Conservation (phyloP, 1,139 yeast genomes). For the Geotrichum fermentans region DNA sequence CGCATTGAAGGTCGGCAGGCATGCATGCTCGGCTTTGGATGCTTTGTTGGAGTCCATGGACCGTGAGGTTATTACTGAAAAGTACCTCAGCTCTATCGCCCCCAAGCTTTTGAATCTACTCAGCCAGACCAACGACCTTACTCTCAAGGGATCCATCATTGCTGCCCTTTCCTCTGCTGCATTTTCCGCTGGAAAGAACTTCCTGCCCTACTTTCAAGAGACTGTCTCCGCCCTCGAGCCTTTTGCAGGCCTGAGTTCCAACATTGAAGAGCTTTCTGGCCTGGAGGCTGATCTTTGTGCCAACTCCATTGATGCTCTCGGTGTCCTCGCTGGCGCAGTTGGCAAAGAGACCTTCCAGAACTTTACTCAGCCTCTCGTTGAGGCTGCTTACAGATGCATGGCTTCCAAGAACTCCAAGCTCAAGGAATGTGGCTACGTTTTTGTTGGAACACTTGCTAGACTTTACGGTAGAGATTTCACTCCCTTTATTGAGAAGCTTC, state of each 20-base stretch:
- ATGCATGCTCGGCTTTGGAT: conserved; percentile 88
- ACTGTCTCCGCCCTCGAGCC: conserved; percentile 80
- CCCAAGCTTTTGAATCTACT: conserved; percentile 82
- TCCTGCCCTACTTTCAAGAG: conserved; percentile 76
- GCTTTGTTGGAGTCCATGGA: conserved; percentile 88
- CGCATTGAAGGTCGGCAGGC: conserved; percentile 77
- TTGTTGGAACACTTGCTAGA: conserved; percentile 89
- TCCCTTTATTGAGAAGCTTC: conserved; percentile 73
- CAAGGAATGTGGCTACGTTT: conserved; percentile 94
- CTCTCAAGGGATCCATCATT: conserved; percentile 81
- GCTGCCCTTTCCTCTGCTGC: conserved; percentile 98
- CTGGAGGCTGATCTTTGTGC: conserved; percentile 60
- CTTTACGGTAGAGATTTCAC: conserved; percentile 89
- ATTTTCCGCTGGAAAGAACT: conserved; percentile 85
- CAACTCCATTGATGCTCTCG: conserved; percentile 84
- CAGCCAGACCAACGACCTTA: conserved; percentile 54
- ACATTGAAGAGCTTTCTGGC: conserved; percentile 33
- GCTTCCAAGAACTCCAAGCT: conserved; percentile 75
- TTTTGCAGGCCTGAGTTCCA: conserved; percentile 52
- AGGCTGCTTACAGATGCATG: conserved; percentile 79
- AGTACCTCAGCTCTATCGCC: conserved; percentile 83
- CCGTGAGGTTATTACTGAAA: conserved; percentile 69
- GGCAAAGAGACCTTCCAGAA: conserved; percentile 84
- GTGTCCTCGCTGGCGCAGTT: conserved; percentile 95
- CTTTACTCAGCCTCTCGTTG: conserved; percentile 82